phyloP scores from a whole-genome alignment of 129 eudicot genomes.

The Chrysanthemum makinoi region DNA sequence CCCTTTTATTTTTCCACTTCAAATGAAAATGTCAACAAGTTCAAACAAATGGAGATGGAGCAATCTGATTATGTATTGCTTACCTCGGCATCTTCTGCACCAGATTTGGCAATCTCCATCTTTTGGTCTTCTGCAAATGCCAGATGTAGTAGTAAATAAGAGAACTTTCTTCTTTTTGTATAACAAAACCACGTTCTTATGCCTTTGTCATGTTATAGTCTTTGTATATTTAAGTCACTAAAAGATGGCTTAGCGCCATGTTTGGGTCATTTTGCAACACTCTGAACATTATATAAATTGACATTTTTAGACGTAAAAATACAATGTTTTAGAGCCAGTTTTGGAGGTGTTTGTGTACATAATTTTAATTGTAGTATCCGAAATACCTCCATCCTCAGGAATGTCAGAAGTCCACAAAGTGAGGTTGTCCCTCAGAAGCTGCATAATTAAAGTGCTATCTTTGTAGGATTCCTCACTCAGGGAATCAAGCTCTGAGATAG shows the following conservation, averaged over 20 bases:
- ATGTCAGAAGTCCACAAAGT: slow-evolving; percentile 59
- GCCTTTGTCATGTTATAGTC: too few species aligned
- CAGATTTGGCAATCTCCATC: slow-evolving; percentile 43
- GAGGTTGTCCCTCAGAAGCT: slow-evolving; percentile 51
- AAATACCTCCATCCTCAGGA: slow-evolving; percentile 53
- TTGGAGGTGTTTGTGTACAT: too few species aligned
- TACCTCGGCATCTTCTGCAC: slow-evolving; percentile 39
- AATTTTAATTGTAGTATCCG: background rate
- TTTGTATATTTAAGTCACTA: too few species aligned
- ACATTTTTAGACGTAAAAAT: too few species aligned
- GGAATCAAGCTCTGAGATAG: slow-evolving; percentile 55
- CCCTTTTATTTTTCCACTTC: too few species aligned
- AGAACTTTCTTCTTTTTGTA: too few species aligned
- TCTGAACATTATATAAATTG: too few species aligned
- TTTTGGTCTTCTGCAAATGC: slow-evolving; percentile 45
- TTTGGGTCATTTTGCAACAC: too few species aligned
- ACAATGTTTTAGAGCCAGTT: too few species aligned
- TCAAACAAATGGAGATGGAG: background rate
- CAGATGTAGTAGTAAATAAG: slow-evolving; percentile 12
- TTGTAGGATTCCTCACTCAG: slow-evolving; percentile 57
- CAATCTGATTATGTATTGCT: background rate
- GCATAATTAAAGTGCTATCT: slow-evolving; percentile 57
- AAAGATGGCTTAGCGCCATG: too few species aligned
- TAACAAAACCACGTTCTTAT: too few species aligned
- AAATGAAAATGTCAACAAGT: too few species aligned